Evolutionary conservation across 768 basidiomycete species (phyloP), one percentile per base, ranked within the genome.

Genomic region (Guyanaporus albipodus): DNA sequence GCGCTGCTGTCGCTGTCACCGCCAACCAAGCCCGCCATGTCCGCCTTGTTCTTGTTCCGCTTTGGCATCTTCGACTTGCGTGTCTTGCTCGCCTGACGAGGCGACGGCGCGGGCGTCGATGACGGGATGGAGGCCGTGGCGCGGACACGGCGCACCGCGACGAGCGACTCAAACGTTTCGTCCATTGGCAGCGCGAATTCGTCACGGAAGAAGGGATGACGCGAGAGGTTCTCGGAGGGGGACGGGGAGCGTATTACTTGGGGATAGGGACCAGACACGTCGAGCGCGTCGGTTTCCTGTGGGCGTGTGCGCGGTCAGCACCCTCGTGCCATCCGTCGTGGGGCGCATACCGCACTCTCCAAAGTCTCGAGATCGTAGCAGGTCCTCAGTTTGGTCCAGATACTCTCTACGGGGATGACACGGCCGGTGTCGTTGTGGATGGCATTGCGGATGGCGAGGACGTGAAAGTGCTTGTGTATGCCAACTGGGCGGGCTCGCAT

Each of bases 1-100:
- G 85, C 88, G 53, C 88, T 90, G 57, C 85, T 87, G 53, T 90
- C 88, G 59, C 88, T 90, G 58, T 91, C 87, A 1, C 87, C 87
- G 12, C 79, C 81, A 2, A 89, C 78, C n/a, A 89, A 66, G 0
- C 87, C 87, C 0, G 86, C 85, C 67, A 84, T 70, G 46, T 82
- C 78, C 7, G 78, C 73, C 54, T 64, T 71, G 33, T 66, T 70
- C 52, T 62, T 68, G 46, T 63, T 63, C 29, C 67, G 66, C 54
- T 79, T 80, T 19, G 75, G 78, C 50, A 71, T 74, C 34, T 73
- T 72, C 27, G 67, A 73, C 55, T 70, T 71, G n/a, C 68, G 66
- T 9, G 56, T 46, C 45, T 62, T 58, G 54, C 55, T 59, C 19
- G 61, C 64, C 50, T 59, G 77, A 47, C 56, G 76, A 52, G 63